phyloP scores from a whole-genome alignment of 169 alveolate genomes.

The Eimeria acervulina region DNA sequence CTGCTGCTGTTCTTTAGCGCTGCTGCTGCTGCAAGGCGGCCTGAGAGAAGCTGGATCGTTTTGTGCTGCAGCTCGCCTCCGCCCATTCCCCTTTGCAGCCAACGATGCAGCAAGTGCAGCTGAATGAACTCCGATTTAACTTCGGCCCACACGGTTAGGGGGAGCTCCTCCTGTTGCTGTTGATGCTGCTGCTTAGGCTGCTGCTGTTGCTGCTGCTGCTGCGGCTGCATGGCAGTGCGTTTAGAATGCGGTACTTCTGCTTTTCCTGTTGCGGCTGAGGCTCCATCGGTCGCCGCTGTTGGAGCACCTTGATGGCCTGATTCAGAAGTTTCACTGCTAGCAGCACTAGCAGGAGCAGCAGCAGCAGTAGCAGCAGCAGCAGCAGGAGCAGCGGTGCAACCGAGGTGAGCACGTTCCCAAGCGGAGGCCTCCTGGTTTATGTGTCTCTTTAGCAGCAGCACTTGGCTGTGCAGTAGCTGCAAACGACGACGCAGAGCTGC shows the following conservation, averaged over 20 bases:
- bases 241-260: neutral
- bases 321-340: neutral
- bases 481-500: conserved; percentile 69
- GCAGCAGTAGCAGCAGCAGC: neutral
- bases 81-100: conserved; percentile 68
- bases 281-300: neutral
- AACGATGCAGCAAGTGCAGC: conserved; percentile 76
- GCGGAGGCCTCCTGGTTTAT: conserved; percentile 47
- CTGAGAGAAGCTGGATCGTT: conserved; percentile 30
- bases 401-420: conserved; percentile 52
- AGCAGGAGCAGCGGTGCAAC: conserved; percentile 3
- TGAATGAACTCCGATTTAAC: conserved; percentile 39
- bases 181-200: conserved; percentile 33
- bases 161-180: neutral
- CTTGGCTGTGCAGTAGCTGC: conserved; percentile 49
- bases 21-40: conserved; percentile 51
- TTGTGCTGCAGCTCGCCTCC: conserved; percentile 33
- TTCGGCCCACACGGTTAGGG: conserved; percentile 30
- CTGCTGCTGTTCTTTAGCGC: neutral
- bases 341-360: conserved; percentile 15
- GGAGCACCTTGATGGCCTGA: neutral
- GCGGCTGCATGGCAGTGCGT: neutral
- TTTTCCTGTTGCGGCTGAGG: neutral
- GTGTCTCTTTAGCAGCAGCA: conserved; percentile 54
- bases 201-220: neutral